Base-by-base conservation (phyloP, 2,329 filamentous ascomycete species). In the Coniochaeta sp. region DNA sequence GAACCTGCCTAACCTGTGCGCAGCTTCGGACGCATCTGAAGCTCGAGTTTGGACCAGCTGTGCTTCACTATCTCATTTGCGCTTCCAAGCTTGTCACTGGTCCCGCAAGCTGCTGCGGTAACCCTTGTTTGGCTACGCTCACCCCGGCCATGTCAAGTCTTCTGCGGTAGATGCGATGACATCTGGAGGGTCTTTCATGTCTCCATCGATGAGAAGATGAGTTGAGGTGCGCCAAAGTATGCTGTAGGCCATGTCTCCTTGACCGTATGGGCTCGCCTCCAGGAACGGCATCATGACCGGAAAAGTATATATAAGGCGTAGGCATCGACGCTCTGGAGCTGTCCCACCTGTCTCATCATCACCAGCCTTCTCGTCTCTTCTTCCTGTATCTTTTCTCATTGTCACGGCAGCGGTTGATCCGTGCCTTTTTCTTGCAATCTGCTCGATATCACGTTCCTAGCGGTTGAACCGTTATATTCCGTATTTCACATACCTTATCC, bases 371-470 rank as follows among this genome's bases (percentile, higher is more conserved):
- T 58, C 26, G 24, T 14, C 36, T 57, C 54, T 38, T n/a, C 7
- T 6, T 57, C 22, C 54, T 38, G 28, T 36, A 34, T 57, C 12
- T 57, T 38, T 57, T 38, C 54, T 36, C 38, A 3, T n/a, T 14
- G 28, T 36, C 26, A 22, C 17, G 33, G 31, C 33, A 38, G 60
- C 63, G 63, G 61, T 62, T 62, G 63, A 63, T 26, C 62, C 57
- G 43, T 61, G 56, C 22, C 36, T 33, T 40, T 40, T 58, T 40
- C 16, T 43, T 54, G 14, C 33, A 40, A 5, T 54, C 54, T 57
- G 19, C 28, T 56, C 19, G 11, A 57, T 11, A 34, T 26, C 24
- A 26, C 31, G 16, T 57, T 57, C 33, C 17, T n/a, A 38, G 6
- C 50, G 31, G 9, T 31, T 33, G 31, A 31, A 5, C 22, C 50